Conservation (phyloP, 2,329 filamentous ascomycete genomes). For the Cladophialophora bantiana region DNA sequence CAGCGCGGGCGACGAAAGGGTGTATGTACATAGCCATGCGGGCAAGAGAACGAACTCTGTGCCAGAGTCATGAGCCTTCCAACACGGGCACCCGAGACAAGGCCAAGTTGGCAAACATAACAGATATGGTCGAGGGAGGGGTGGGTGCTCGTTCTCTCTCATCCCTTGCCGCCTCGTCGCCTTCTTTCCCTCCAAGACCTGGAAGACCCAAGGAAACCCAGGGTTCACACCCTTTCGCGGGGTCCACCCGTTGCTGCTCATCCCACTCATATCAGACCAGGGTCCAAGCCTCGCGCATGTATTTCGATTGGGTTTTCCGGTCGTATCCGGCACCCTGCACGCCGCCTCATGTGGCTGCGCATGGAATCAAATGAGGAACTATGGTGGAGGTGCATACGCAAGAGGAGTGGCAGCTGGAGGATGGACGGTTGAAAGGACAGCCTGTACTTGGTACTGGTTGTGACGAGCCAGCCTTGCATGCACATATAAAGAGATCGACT, state of each 20-base stretch:
- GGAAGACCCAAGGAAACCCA: constrained; percentile 3
- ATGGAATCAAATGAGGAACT: constrained; percentile 5
- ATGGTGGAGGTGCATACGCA: constrained; percentile 22
- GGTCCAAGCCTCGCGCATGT: constrained; percentile 19
- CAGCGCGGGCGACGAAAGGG: constrained; percentile 20
- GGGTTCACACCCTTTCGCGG: constrained; percentile 19
- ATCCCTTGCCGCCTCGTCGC: constrained; percentile 18
- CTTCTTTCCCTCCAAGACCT: constrained; percentile 3
- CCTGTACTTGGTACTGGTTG: background rate
- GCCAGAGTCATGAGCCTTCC: constrained; percentile 27
- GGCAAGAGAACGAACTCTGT: constrained; percentile 12
- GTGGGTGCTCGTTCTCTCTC: background rate
- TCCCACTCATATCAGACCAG: constrained; percentile 19
- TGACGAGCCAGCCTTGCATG: constrained; percentile 32
- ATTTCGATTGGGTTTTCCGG: constrained; percentile 31
- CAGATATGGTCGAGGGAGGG: constrained; percentile 9
- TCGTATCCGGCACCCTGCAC: constrained; percentile 20
- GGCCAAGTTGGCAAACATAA: constrained; percentile 14
- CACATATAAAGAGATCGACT: constrained; percentile 28
- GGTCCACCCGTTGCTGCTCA: constrained; percentile 22
- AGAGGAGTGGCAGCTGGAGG: constrained; percentile 10
- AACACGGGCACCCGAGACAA: constrained; percentile 29
- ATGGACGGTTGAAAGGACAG: background rate
- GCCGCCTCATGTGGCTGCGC: constrained; percentile 37
- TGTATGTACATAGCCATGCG: constrained; percentile 28